These are phyloP conservation scores for Hymenochaete sp. DNA, from an alignment of 1,284 basidiomycete species.

Conservation along the genomic window DNA sequence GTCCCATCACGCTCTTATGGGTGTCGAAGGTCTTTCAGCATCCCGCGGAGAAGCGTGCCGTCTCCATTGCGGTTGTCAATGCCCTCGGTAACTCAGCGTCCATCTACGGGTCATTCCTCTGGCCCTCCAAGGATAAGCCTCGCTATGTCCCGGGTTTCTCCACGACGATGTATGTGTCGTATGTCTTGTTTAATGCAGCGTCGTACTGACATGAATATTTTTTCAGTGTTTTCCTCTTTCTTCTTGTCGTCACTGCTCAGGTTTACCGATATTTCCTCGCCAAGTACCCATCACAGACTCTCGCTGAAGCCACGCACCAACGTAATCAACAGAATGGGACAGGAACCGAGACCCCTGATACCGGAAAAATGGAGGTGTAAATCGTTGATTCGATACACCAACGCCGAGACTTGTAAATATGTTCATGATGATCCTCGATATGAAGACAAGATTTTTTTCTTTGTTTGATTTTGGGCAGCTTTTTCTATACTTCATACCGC, in stretches of 20 bases:
- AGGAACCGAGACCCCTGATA: not conserved
- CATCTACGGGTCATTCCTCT: conserved; percentile 38
- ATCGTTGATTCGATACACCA: too few species aligned
- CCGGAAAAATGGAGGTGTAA: conserved; percentile 1
- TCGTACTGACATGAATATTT: not conserved
- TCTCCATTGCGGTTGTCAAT: conserved; percentile 21
- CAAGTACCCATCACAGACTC: conserved; percentile 15
- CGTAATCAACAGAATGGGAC: too few species aligned
- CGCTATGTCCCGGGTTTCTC: conserved; percentile 35
- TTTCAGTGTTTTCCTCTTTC: conserved; percentile 20
- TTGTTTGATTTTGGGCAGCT: too few species aligned
- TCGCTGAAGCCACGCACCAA: not conserved
- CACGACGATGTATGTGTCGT: conserved; percentile 23
- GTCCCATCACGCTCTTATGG: conserved; percentile 33
- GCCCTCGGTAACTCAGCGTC: conserved; percentile 27
- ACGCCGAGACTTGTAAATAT: too few species aligned
- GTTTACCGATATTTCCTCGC: conserved; percentile 12
- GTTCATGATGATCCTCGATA: too few species aligned
- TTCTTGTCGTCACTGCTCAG: conserved; percentile 22
- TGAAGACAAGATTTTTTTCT: too few species aligned
- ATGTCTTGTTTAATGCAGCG: not conserved
- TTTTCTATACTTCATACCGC: too few species aligned
- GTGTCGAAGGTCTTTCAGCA: conserved; percentile 28
- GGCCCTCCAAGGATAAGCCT: conserved; percentile 32
- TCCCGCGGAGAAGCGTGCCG: conserved; percentile 12